A percentile compares a stretch with the other conserved stretches of the same genome.
Evolutionary conservation across 352 stramenopile species (phyloP).

Genomic region (Globisporangium abappressorium): DNA sequence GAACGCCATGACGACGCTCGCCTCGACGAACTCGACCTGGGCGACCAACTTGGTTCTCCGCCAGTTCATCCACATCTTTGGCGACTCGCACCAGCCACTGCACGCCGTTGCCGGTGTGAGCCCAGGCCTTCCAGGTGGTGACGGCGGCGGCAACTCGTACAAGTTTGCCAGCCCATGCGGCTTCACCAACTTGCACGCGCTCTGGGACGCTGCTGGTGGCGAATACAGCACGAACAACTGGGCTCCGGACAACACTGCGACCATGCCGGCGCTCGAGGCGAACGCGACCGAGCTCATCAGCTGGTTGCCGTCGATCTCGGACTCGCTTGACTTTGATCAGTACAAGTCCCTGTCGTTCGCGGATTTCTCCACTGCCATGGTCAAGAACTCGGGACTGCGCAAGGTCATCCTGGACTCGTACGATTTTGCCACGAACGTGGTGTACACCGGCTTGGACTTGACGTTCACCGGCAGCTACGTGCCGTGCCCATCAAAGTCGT

Average conservation of each 20-base stretch:
- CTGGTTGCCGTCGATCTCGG: slow-evolving; percentile 27
- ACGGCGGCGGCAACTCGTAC: slow-evolving; percentile 61
- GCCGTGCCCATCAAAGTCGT: slow-evolving; percentile 25
- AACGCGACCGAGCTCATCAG: slow-evolving; percentile 52
- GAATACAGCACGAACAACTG: slow-evolving; percentile 57
- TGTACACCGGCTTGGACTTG: slow-evolving; percentile 39
- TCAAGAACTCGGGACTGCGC: slow-evolving; percentile 24
- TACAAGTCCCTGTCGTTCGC: slow-evolving; percentile 35
- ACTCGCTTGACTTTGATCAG: slow-evolving; percentile 38
- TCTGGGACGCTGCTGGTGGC: slow-evolving; percentile 58
- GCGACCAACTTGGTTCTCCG: slow-evolving; percentile 57
- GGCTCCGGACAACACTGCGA: slow-evolving; percentile 21
- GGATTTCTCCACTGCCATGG: slow-evolving; percentile 31
- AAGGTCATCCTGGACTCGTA: slow-evolving; percentile 45
- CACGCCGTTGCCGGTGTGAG: slow-evolving; percentile 52
- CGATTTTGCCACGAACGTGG: slow-evolving; percentile 33
- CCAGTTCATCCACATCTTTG: slow-evolving; percentile 74
- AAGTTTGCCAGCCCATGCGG: slow-evolving; percentile 43
- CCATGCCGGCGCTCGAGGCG: slow-evolving; percentile 14
- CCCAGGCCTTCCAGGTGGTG: slow-evolving; percentile 40
- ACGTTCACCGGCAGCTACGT: slow-evolving; percentile 18
- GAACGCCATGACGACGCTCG: slow-evolving; percentile 46
- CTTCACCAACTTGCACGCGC: slow-evolving; percentile 60
- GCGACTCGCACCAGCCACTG: slow-evolving; percentile 59
- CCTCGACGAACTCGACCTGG: slow-evolving; percentile 66